phyloP scores from a whole-genome alignment of 805 yeast genomes.

The Candida maesae region DNA sequence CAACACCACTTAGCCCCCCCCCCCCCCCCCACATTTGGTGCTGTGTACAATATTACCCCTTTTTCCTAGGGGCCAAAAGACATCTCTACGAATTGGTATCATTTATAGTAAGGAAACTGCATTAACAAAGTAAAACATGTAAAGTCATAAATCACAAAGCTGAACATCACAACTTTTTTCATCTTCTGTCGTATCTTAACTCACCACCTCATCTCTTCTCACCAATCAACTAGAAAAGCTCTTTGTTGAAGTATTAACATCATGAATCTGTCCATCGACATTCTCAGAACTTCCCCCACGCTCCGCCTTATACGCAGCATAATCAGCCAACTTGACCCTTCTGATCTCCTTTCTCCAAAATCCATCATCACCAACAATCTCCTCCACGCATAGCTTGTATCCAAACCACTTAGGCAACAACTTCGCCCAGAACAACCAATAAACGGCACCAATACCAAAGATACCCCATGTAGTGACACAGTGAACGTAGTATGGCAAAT shows the following conservation, averaged over 20 bases:
- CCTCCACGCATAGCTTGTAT: constrained; percentile 48
- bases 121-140: too few species aligned
- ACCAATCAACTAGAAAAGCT: background rate
- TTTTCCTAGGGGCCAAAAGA: too few species aligned
- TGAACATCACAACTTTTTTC: too few species aligned
- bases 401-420: constrained; percentile 53
- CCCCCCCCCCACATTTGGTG: too few species aligned
- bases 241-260: background rate
- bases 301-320: constrained; percentile 9
- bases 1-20: too few species aligned
- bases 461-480: constrained; percentile 82
- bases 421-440: constrained; percentile 64
- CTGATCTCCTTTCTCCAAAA: constrained; percentile 65
- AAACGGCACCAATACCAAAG: constrained; percentile 58
- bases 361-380: constrained; percentile 61
- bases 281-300: too few species aligned
- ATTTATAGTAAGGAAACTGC: too few species aligned
- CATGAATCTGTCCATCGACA: background rate
- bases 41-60: too few species aligned
- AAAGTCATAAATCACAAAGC: too few species aligned
- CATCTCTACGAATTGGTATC: too few species aligned
- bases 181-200: too few species aligned
- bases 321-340: constrained; percentile 32
- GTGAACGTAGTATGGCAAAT: constrained; percentile 72
- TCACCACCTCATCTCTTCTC: too few species aligned